A percentile compares a stretch with the other conserved stretches of the same genome.
Conservation (phyloP, 495 filamentous ascomycete genomes). For the Trichocladium uniseriatum region DNA sequence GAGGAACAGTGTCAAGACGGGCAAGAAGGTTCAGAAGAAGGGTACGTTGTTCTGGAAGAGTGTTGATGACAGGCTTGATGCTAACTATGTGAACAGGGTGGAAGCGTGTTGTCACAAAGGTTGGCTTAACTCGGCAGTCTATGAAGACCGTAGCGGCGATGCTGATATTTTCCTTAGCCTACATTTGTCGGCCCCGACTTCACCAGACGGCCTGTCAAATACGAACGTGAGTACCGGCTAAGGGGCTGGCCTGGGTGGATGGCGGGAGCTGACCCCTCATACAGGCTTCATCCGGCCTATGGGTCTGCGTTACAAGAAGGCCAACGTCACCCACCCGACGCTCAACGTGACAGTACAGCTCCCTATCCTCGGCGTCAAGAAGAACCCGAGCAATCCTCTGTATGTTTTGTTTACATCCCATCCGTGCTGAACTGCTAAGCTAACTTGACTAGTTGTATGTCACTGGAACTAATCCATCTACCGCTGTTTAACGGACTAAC, state of each 20-base stretch:
- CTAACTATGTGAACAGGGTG: conserved; percentile 34
- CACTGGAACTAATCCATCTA: no score
- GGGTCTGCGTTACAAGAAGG: conserved; percentile 87
- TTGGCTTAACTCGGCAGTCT: conserved; percentile 1
- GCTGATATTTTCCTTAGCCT: conserved; percentile 22
- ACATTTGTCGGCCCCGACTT: conserved; percentile 76
- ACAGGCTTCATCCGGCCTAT: conserved; percentile 48
- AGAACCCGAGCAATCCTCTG: conserved; percentile 93
- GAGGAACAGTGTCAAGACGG: conserved; percentile 61
- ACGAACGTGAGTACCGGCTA: conserved; percentile 46
- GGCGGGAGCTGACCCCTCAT: not conserved
- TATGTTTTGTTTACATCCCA: conserved; percentile 33
- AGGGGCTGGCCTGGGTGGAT: conserved; percentile 6
- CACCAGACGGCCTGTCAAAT: conserved; percentile 84
- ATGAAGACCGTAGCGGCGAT: not conserved
- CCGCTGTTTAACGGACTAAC: not conserved
- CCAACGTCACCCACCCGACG: conserved; percentile 68
- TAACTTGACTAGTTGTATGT: conserved; percentile 10
- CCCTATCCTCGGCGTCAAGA: conserved; percentile 90
- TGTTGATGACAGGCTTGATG: not conserved
- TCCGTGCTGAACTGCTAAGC: not conserved
- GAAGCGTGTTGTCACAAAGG: conserved; percentile 86
- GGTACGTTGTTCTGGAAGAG: conserved; percentile 22
- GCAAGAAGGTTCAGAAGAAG: conserved; percentile 53
- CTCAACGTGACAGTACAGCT: conserved; percentile 58